Evolutionary conservation across 1,284 basidiomycete species (phyloP).

Genomic region (Xerocomus amazonicus): DNA sequence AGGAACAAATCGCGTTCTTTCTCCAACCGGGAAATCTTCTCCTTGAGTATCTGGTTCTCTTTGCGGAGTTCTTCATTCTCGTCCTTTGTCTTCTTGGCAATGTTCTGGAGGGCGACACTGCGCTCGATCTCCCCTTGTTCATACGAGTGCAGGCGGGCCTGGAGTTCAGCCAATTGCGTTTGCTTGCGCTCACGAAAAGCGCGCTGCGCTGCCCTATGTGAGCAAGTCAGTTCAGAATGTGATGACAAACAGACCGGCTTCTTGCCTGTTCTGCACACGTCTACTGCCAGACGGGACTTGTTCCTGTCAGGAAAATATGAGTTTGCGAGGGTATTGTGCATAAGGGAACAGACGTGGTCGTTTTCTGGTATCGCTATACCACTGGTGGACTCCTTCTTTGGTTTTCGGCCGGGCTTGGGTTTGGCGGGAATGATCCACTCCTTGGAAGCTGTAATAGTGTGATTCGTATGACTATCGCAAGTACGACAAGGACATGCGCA

Average conservation of each 20-base stretch:
- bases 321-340: not conserved
- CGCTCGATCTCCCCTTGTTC: slow-evolving; percentile 90
- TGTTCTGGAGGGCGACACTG: slow-evolving; percentile 80
- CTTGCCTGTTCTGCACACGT: slow-evolving; percentile 73
- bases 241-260: slow-evolving; percentile 1
- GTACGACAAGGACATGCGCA: slow-evolving; percentile 21
- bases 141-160: slow-evolving; percentile 81
- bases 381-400: slow-evolving; percentile 61
- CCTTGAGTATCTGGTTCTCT: slow-evolving; percentile 61
- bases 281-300: slow-evolving; percentile 54
- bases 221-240: slow-evolving; percentile 8
- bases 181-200: slow-evolving; percentile 91
- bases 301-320: slow-evolving; percentile 31
- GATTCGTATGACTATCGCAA: not conserved
- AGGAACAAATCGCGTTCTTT: slow-evolving; percentile 36
- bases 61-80: slow-evolving; percentile 74
- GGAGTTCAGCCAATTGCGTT: slow-evolving; percentile 85
- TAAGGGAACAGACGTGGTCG: slow-evolving; percentile 43
- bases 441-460: slow-evolving; percentile 60
- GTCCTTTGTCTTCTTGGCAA: slow-evolving; percentile 84
- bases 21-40: slow-evolving; percentile 54
- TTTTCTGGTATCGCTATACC: slow-evolving; percentile 35
- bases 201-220: slow-evolving; percentile 76
- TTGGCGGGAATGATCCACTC: slow-evolving; percentile 90
- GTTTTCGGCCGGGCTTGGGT: slow-evolving; percentile 87